Base-by-base conservation (phyloP, 2,329 filamentous ascomycete species). In the Lecanicillium sp. region DNA sequence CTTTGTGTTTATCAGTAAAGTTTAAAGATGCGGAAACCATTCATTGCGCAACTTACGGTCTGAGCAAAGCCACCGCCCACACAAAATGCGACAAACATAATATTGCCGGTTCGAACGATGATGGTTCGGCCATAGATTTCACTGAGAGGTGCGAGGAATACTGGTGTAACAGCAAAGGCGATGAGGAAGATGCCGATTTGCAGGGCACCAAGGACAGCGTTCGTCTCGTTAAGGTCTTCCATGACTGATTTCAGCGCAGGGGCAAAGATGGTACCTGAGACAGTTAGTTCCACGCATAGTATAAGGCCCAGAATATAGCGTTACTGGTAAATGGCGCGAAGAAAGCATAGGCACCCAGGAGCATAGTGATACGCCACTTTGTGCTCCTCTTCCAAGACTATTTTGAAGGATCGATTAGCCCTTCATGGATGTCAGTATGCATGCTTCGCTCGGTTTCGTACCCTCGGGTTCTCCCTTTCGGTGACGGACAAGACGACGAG, bases 261-360 rank as follows among this genome's bases (percentile, higher is more conserved):
- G 10, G 31, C 37, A 17, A 40, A 40, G 27, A 40, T 40, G 30
- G 37, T 40, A 29, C 37, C 37, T 40, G 14, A 19, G 14, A 2
- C 9, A 15, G 9, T 15, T 15, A 30, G 15, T 20, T 5, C 12
- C 31, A 17, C n/a, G n/a, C n/a, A n/a, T n/a, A n/a, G n/a, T n/a
- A n/a, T n/a, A 10, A 22, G 17, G 8, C 11, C 17, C 15, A 29
- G 17, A 20, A 12, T 14, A 28, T 17, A 17, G 18, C 14, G 7
- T 36, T 35, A 40, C 38, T 40, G 35, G 38, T 29, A 29, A 40
- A 36, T 8, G 38, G 38, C 18, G 32, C 33, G 11, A 40, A 25
- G 33, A 40, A 40, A 17, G 27, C 28, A 27, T 40, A 40, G 11
- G 33, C 14, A 13, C 32, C 31, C 6, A 40, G 15, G 12, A 40